phyloP scores from a whole-genome alignment of 2,329 filamentous ascomycete species.

The Claviceps spartinae region DNA sequence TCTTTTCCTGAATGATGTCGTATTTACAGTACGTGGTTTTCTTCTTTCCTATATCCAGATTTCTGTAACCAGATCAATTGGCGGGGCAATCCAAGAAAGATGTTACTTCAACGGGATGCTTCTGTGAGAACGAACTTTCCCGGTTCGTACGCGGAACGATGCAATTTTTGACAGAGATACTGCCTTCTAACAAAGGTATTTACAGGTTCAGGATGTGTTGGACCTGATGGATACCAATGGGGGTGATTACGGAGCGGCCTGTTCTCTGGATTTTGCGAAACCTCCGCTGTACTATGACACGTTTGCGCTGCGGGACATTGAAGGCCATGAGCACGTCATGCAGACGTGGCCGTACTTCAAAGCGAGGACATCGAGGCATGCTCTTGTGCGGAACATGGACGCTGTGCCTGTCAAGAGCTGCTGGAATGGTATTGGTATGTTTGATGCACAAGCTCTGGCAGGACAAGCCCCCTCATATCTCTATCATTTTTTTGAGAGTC shows the following conservation, averaged over 20 bases:
- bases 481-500: neutral
- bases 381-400: conserved; percentile 33
- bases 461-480: neutral
- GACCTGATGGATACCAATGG: conserved; percentile 41
- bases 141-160: no score
- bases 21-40: conserved; percentile 35
- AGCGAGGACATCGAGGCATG: conserved; percentile 34
- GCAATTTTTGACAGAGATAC: no score
- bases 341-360: conserved; percentile 48
- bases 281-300: conserved; percentile 47
- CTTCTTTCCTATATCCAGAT: neutral
- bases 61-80: neutral
- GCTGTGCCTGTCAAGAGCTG: conserved; percentile 32
- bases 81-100: no score
- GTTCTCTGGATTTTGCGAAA: conserved; percentile 44
- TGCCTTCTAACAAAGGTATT: no score
- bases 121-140: no score
- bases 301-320: conserved; percentile 43
- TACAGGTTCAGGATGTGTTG: conserved; percentile 39
- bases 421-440: conserved; percentile 31
- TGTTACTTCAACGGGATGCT: no score
- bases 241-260: conserved; percentile 47
- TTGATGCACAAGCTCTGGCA: neutral
- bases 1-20: conserved; percentile 50
- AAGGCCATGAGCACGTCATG: conserved; percentile 36